Conservation (phyloP, 129 eudicot genomes). For the Tanacetum coccineum region DNA sequence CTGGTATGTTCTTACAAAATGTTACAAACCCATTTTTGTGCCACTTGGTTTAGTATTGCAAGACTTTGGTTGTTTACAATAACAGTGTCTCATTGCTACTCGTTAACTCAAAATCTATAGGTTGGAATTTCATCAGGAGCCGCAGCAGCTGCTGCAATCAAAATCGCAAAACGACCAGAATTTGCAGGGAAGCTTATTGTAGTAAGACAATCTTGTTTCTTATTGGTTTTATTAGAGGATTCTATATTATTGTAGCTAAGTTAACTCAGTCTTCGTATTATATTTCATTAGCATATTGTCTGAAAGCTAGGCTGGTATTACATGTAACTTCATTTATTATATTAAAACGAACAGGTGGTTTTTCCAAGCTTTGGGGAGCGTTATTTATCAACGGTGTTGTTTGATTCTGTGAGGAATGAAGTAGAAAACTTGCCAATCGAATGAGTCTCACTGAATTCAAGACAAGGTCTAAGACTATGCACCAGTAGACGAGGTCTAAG, state of each 20-base stretch:
- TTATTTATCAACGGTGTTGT: conserved; percentile 53
- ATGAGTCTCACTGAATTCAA: conserved; percentile 12
- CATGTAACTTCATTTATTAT: not conserved
- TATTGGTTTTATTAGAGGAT: not conserved
- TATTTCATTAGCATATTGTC: not conserved
- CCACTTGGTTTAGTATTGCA: not conserved
- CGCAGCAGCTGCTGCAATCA: conserved; percentile 69
- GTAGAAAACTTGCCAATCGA: conserved; percentile 43
- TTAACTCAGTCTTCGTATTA: not conserved
- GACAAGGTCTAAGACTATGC: not conserved
- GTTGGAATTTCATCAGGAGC: conserved; percentile 79
- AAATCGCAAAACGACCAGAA: conserved; percentile 53
- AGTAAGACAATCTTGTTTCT: conserved; percentile 36
- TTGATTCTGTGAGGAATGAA: conserved; percentile 56
- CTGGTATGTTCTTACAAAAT: conserved; percentile 40
- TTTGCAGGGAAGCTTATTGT: conserved; percentile 65
- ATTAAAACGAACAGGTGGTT: conserved; percentile 29
- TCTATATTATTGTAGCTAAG: not conserved
- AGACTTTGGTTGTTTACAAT: not conserved
- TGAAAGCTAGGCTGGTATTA: not conserved
- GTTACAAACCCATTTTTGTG: no score
- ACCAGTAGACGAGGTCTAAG: not conserved
- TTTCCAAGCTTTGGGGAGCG: conserved; percentile 76
- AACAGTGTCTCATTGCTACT: no score
- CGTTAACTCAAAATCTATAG: conserved; percentile 20